Conservation (phyloP, 176 grass and related monocot species). For the Microstegium vimineum region DNA sequence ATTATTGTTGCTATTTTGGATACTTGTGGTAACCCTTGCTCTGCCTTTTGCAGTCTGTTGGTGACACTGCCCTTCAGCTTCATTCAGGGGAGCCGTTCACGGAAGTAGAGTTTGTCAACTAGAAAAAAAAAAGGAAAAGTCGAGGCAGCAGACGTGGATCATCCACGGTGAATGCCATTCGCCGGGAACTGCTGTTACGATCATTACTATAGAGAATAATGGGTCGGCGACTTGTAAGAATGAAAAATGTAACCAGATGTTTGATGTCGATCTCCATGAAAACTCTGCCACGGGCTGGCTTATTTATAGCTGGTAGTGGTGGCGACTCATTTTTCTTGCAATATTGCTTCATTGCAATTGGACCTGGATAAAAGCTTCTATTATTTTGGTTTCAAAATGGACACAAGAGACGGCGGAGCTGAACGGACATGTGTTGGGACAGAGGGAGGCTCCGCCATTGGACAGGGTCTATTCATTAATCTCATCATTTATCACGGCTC, state of each 20-base stretch:
- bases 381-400: too few relatives aligned
- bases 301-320: background rate
- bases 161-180: too few relatives aligned
- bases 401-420: too few relatives aligned
- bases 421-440: too few relatives aligned
- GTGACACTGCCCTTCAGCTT: slow-evolving; percentile 67
- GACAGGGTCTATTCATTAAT: too few relatives aligned
- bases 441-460: too few relatives aligned
- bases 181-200: background rate
- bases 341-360: background rate
- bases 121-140: background rate
- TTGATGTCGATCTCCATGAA: background rate
- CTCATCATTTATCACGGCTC: background rate
- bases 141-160: background rate
- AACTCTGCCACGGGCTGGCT: background rate
- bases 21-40: background rate
- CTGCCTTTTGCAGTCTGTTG: slow-evolving; percentile 57
- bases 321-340: background rate
- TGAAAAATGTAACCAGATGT: background rate
- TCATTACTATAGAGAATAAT: background rate
- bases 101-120: slow-evolving; percentile 79
- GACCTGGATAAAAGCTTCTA: too few relatives aligned
- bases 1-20: background rate
- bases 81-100: slow-evolving; percentile 61
- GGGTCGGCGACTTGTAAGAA: background rate